A percentile compares a stretch with the other conserved stretches of the same genome.
phyloP scores from a whole-genome alignment of 352 stramenopile species.

The Phytopythium aichiense region DNA sequence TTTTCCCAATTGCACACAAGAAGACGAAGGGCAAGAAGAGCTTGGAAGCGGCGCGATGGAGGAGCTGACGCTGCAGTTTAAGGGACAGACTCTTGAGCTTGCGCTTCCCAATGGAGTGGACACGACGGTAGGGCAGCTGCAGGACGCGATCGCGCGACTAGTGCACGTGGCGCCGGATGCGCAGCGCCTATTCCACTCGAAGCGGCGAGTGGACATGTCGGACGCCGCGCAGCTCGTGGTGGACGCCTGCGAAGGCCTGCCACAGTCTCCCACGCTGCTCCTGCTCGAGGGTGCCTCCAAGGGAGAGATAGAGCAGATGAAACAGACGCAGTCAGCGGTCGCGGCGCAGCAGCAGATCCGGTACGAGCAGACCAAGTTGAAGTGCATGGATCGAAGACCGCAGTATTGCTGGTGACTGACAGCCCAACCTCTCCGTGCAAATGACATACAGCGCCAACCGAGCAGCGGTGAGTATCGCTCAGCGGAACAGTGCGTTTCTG shows the following conservation, averaged over 20 bases:
- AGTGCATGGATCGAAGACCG: background rate
- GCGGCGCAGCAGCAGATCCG: conserved; percentile 40
- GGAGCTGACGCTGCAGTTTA: conserved; percentile 42
- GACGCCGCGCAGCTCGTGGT: conserved; percentile 10
- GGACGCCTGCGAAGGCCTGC: conserved; percentile 24
- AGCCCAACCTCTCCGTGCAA: background rate
- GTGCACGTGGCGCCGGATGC: conserved; percentile 29
- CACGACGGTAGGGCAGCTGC: conserved; percentile 34
- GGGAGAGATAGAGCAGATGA: conserved; percentile 50
- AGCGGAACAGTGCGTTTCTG: conserved; percentile 37
- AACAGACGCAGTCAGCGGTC: conserved; percentile 30
- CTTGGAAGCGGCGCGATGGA: conserved; percentile 18
- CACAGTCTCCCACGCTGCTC: conserved; percentile 17
- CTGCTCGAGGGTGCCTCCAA: conserved; percentile 46
- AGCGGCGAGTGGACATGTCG: conserved; percentile 38
- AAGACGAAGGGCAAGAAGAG: background rate
- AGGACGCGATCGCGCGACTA: conserved; percentile 25
- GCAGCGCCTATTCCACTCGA: conserved; percentile 59
- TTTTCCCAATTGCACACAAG: conserved; percentile 20
- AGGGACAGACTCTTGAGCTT: conserved; percentile 28
- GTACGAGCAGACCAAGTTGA: conserved; percentile 16
- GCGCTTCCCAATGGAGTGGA: conserved; percentile 13
- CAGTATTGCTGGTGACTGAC: background rate
- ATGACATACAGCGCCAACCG: conserved; percentile 35
- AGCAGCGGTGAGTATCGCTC: conserved; percentile 49